Evolutionary conservation across 306 rosid species (phyloP), one percentile per base, ranked within the genome.

Genomic region (Lagenaria siceraria): DNA sequence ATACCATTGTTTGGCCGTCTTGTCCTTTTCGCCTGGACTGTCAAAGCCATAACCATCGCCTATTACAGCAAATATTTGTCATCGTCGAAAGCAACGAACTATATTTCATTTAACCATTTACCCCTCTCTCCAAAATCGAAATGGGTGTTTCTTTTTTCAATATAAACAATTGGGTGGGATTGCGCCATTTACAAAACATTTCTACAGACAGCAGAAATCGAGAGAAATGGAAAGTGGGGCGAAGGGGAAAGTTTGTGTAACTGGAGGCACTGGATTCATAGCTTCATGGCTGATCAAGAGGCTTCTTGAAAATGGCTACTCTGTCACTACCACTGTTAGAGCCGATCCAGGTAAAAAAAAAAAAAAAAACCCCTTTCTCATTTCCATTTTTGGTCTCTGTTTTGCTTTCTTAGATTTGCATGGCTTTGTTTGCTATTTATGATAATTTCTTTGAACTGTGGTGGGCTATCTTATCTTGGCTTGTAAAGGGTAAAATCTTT

Each of bases 221-320:
- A 51, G 56, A 66, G 76, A 68, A 4, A 85, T 83, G 86, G 85
- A 38, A 10, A 11, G 1, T 10, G 29, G 1, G 18, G 29, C 17
- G 13, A 66, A 35, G 73, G 73, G 73, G 9, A 65, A 65, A 11
- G 51, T 65, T 38, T 65, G 73, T 38, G 92, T 90, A 21, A 90
- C 92, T 4, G 90, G 96, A 17, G 92, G 86, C 42, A 87, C 88
- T 1, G 92, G 96, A 29, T 90, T 63, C 71, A 35, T 88, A 9
- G 96, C 81, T 1, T 88, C 96, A n/a, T 90, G 92, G 96, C 77
- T 90, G 29, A 80, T 90, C 62, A 82, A 78, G 87, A 85, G 64
- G 49, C 91, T 90, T 54, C 96, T 90, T 70, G 86, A 82, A 60
- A 79, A 53, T 76, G 92, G 91, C 58, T 88, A 85, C 46, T 81